Percentiles rank a stretch among this genome's conserved stretches.
phyloP scores from a whole-genome alignment of 1,284 basidiomycete species.

The Irpex lacteus region DNA sequence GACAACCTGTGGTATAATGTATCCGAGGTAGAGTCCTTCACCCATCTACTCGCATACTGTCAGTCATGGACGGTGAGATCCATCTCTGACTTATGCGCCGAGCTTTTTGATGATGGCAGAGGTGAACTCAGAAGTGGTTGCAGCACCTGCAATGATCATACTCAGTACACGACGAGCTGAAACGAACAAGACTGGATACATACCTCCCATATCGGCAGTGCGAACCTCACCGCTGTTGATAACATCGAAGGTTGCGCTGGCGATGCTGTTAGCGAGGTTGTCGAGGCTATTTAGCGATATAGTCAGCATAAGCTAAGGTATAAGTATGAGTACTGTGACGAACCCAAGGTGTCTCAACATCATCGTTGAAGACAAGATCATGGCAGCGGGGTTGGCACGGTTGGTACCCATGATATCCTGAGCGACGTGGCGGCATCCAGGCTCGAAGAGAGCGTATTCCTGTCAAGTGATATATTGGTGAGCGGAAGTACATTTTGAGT shows the following conservation, averaged over 20 bases:
- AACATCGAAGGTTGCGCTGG: constrained; percentile 90
- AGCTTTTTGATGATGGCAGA: constrained; percentile 82
- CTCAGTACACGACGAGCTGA: neutral
- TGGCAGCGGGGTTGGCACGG: constrained; percentile 97
- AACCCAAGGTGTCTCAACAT: constrained; percentile 97
- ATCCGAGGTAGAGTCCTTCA: neutral
- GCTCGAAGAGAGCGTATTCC: constrained; percentile 99
- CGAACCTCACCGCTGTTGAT: constrained; percentile 88
- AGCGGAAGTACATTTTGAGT: constrained; percentile 5
- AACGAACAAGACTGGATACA: constrained; percentile 30
- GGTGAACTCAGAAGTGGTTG: constrained; percentile 92
- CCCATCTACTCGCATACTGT: neutral
- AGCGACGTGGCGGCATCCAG: constrained; percentile 98
- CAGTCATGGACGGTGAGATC: no score
- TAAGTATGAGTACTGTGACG: constrained; percentile 17
- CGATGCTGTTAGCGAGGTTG: constrained; percentile 93
- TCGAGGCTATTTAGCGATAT: constrained; percentile 61
- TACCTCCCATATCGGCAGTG: constrained; percentile 96
- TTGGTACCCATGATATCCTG: constrained; percentile 98
- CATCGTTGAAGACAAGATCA: constrained; percentile 98
- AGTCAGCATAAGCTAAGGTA: neutral
- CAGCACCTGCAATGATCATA: constrained; percentile 51
- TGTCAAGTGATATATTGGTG: constrained; percentile 26
- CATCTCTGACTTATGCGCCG: constrained; percentile 2
- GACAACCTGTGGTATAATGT: neutral